Conservation (phyloP, 495 filamentous ascomycete genomes). For the Zalerion maritima region DNA sequence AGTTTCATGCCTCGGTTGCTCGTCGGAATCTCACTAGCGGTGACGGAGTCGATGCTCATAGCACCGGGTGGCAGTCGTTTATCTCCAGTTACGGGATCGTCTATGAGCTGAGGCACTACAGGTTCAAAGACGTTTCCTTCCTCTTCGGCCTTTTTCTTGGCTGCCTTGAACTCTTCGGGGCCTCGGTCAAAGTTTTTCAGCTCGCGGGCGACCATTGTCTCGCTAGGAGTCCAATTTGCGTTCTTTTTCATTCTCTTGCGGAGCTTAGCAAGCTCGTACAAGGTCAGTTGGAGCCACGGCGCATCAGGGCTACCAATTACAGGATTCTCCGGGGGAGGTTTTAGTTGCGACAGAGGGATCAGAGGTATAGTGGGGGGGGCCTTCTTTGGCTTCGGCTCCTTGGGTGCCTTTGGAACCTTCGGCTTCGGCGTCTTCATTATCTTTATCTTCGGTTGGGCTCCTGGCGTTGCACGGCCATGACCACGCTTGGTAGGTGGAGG, state of each 20-base stretch:
- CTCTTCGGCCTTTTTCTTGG: constrained; percentile 52
- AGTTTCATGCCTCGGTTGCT: constrained; percentile 83
- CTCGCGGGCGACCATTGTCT: constrained; percentile 91
- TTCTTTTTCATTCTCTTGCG: constrained; percentile 99
- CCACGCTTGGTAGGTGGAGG: no score
- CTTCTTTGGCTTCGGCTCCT: constrained; percentile 21
- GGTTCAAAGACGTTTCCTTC: constrained; percentile 48
- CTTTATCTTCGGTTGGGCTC: constrained; percentile 25
- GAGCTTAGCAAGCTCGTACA: constrained; percentile 79
- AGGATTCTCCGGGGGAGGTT: constrained; percentile 66
- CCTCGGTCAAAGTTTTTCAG: constrained; percentile 65
- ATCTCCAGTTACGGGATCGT: constrained; percentile 31
- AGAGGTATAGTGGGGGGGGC: constrained; percentile 49
- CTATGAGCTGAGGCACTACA: constrained; percentile 26
- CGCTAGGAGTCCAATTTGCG: constrained; percentile 83
- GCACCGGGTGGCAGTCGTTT: constrained; percentile 32
- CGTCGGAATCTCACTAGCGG: constrained; percentile 39
- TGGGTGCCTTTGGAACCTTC: constrained; percentile 26
- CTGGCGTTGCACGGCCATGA: constrained; percentile 20
- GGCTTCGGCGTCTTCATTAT: constrained; percentile 26
- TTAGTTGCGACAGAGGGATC: constrained; percentile 62
- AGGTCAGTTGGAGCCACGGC: constrained; percentile 82
- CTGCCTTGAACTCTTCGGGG: constrained; percentile 53
- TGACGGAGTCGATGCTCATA: constrained; percentile 32
- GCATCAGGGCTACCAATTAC: constrained; percentile 58